Percentiles rank a stretch among this genome's conserved stretches.
These are phyloP conservation scores for Dichomitus squalens DNA, from an alignment of 1,284 basidiomycete species.

Conservation along the genomic window DNA sequence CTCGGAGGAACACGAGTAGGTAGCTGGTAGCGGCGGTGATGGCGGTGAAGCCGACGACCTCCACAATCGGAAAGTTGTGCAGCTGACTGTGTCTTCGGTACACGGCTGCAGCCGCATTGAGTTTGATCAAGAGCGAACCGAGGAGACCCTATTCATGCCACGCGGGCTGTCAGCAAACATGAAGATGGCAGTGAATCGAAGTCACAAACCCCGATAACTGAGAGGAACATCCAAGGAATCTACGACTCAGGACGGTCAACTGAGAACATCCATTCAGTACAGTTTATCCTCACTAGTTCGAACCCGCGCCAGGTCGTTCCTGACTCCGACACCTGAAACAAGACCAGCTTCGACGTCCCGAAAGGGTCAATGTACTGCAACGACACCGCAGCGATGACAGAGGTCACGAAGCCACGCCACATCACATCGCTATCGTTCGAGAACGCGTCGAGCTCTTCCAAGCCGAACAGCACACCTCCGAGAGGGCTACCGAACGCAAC, in stretches of 20 bases:
- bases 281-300: slow-evolving; percentile 53
- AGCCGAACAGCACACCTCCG: slow-evolving; percentile 73
- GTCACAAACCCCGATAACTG: slow-evolving; percentile 56
- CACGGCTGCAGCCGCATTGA: slow-evolving; percentile 65
- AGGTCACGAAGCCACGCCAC: slow-evolving; percentile 78
- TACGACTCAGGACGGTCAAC: slow-evolving; percentile 29
- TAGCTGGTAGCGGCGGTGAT: slow-evolving; percentile 72
- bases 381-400: slow-evolving; percentile 69
- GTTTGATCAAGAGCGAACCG: slow-evolving; percentile 63
- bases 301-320: slow-evolving; percentile 70
- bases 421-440: slow-evolving; percentile 68
- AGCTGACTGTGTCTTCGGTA: slow-evolving; percentile 59
- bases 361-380: slow-evolving; percentile 77
- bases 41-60: slow-evolving; percentile 63
- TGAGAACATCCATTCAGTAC: not conserved
- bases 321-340: slow-evolving; percentile 66
- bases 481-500: slow-evolving; percentile 78
- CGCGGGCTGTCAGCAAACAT: not conserved
- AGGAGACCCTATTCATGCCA: slow-evolving; percentile 53
- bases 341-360: slow-evolving; percentile 71
- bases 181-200: not conserved
- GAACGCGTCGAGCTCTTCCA: slow-evolving; percentile 74
- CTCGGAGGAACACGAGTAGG: slow-evolving; percentile 50
- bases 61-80: slow-evolving; percentile 63
- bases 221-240: slow-evolving; percentile 68